These are phyloP conservation scores for Castanea crenata DNA, from an alignment of 306 rosid genomes.

Conservation along the genomic window DNA sequence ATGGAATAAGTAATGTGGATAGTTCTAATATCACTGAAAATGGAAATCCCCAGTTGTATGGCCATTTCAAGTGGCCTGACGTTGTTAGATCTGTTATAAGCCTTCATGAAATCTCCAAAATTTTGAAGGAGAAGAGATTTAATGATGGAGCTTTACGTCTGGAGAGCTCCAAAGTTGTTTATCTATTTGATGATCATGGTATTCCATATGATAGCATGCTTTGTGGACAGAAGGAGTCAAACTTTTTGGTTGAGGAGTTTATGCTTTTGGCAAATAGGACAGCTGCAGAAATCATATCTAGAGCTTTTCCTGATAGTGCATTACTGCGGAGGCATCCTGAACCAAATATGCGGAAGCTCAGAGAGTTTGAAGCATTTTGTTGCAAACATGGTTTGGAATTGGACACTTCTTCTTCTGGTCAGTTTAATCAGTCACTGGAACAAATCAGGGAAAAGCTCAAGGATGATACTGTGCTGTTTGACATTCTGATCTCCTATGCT, in stretches of 20 bases:
- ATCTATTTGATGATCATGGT: constrained; percentile 67
- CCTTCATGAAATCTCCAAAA: constrained; percentile 56
- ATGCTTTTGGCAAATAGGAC: constrained; percentile 86
- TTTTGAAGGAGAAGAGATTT: constrained; percentile 62
- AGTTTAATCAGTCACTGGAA: constrained; percentile 56
- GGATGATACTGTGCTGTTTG: constrained; percentile 59
- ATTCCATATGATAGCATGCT: constrained; percentile 56
- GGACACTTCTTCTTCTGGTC: constrained; percentile 74
- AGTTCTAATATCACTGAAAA: constrained; percentile 22
- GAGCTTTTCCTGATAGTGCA: constrained; percentile 80
- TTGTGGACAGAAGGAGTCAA: constrained; percentile 53
- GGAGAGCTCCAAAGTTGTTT: constrained; percentile 54
- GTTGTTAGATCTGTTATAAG: constrained; percentile 55
- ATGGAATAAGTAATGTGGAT: constrained; percentile 38
- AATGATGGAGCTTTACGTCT: constrained; percentile 71
- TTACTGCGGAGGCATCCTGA: constrained; percentile 87
- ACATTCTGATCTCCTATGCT: constrained; percentile 69
- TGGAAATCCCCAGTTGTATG: constrained; percentile 51
- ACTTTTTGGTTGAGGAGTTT: constrained; percentile 79
- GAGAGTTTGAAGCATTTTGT: constrained; percentile 79
- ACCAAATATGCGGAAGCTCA: constrained; percentile 72
- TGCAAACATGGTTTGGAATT: constrained; percentile 67
- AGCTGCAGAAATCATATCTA: constrained; percentile 77
- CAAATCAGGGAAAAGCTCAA: constrained; percentile 65
- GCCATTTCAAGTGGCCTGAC: constrained; percentile 65